phyloP scores from a whole-genome alignment of 345 rosid species.

The Moringa oleifera region DNA sequence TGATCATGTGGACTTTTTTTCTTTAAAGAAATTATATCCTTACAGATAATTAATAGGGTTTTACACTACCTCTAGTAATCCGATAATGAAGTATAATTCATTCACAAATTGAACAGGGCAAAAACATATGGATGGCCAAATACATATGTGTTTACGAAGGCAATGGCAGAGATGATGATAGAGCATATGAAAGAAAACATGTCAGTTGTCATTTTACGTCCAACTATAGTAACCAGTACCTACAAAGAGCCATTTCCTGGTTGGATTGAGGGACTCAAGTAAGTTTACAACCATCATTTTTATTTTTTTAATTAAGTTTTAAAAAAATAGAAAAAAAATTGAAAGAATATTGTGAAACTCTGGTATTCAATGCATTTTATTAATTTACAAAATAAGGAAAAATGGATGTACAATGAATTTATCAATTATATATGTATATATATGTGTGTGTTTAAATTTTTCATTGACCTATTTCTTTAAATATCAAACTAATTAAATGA shows the following conservation, averaged over 20 bases:
- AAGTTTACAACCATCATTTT: too few species aligned
- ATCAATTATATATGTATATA: too few species aligned
- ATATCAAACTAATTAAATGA: too few species aligned
- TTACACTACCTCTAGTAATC: too few species aligned
- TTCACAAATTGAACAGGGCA: slow-evolving; percentile 70
- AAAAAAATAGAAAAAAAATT: too few species aligned
- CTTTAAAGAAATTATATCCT: not conserved
- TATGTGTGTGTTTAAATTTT: not conserved
- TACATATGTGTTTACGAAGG: slow-evolving; percentile 76
- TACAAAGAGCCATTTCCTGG: slow-evolving; percentile 72
- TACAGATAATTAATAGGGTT: not conserved
- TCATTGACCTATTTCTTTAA: too few species aligned
- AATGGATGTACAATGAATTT: too few species aligned
- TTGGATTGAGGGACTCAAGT: slow-evolving; percentile 83
- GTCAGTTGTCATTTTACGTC: slow-evolving; percentile 54
- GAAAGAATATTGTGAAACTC: too few species aligned
- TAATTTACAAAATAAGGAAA: too few species aligned
- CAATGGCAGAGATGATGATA: slow-evolving; percentile 82
- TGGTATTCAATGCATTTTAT: not conserved
- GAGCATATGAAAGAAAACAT: slow-evolving; percentile 35
- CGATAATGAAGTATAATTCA: too few species aligned
- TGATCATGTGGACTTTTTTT: not conserved
- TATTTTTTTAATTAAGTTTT: not conserved
- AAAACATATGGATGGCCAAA: slow-evolving; percentile 76
- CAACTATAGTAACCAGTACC: slow-evolving; percentile 70